Evolutionary conservation across 2,329 filamentous ascomycete genomes (phyloP).

Genomic region (Venturia nashicola): DNA sequence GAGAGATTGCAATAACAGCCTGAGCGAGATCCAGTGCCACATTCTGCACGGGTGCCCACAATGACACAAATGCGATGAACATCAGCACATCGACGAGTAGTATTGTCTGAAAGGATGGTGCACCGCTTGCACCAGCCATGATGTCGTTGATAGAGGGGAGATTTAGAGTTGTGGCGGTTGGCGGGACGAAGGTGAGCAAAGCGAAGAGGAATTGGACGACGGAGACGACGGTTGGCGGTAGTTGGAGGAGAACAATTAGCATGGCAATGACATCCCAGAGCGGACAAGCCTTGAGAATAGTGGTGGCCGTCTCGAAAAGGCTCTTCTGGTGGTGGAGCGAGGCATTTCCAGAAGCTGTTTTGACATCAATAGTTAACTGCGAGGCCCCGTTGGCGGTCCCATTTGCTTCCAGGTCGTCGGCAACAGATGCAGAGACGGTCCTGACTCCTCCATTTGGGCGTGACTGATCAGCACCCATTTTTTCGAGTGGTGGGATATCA

Average conservation of each 20-base stretch:
- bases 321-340: slow-evolving; percentile 26
- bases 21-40: slow-evolving; percentile 84
- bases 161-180: slow-evolving; percentile 61
- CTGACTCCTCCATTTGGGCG: slow-evolving; percentile 21
- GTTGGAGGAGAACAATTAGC: slow-evolving; percentile 85
- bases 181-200: slow-evolving; percentile 81
- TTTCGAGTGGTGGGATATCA: slow-evolving; percentile 11
- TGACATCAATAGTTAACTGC: slow-evolving; percentile 5
- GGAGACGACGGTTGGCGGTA: slow-evolving; percentile 77
- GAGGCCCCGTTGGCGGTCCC: not conserved
- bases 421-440: slow-evolving; percentile 30
- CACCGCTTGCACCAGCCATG: slow-evolving; percentile 75
- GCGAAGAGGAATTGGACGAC: slow-evolving; percentile 88
- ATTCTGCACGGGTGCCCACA: slow-evolving; percentile 79
- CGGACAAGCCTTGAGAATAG: slow-evolving; percentile 79
- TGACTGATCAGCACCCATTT: slow-evolving; percentile 10
- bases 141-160: slow-evolving; percentile 79
- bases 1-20: slow-evolving; percentile 80
- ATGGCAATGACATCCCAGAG: slow-evolving; percentile 94
- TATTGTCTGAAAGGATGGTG: slow-evolving; percentile 75
- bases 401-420: slow-evolving; percentile 24
- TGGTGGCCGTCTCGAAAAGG: slow-evolving; percentile 65
- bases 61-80: slow-evolving; percentile 72
- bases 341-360: not conserved
- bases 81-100: slow-evolving; percentile 74